These are phyloP conservation scores for Xylaria flabelliformis DNA, from an alignment of 495 filamentous ascomycete genomes.

Conservation along the genomic window DNA sequence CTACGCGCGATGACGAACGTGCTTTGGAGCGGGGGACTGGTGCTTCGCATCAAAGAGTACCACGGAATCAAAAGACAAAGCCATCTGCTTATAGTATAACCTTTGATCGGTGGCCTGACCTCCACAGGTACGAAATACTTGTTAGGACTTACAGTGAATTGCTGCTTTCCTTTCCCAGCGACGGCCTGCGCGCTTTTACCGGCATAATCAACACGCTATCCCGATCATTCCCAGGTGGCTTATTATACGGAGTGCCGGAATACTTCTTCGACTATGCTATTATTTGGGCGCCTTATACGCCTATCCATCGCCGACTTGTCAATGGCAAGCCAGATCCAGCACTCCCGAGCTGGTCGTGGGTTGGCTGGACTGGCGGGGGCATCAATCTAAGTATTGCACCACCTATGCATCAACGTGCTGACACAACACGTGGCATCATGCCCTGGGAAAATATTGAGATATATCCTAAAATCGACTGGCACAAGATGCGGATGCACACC, in stretches of 20 bases:
- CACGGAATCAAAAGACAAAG: background rate
- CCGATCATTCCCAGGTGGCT: background rate
- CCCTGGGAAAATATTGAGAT: background rate
- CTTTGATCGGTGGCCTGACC: background rate
- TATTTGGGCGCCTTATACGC: background rate
- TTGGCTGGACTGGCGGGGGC: background rate
- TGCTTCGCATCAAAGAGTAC: background rate
- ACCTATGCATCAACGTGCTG: background rate
- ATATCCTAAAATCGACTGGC: background rate
- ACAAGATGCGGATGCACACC: background rate
- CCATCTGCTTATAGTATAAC: background rate
- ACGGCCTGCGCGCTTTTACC: background rate
- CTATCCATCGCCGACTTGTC: background rate
- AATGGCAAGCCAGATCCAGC: background rate
- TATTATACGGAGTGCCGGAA: background rate
- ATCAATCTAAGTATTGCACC: background rate
- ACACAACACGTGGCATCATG: background rate
- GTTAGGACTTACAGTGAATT: background rate
- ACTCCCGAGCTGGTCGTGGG: background rate
- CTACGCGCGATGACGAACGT: background rate
- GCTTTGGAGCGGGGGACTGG: background rate
- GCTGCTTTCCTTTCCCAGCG: background rate
- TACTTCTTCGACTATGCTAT: background rate
- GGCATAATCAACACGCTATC: background rate
- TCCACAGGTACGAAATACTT: background rate